These are phyloP conservation scores for Chytriomyces sp. DNA, from an alignment of 192 early-diverging fungal genomes.

Conservation along the genomic window DNA sequence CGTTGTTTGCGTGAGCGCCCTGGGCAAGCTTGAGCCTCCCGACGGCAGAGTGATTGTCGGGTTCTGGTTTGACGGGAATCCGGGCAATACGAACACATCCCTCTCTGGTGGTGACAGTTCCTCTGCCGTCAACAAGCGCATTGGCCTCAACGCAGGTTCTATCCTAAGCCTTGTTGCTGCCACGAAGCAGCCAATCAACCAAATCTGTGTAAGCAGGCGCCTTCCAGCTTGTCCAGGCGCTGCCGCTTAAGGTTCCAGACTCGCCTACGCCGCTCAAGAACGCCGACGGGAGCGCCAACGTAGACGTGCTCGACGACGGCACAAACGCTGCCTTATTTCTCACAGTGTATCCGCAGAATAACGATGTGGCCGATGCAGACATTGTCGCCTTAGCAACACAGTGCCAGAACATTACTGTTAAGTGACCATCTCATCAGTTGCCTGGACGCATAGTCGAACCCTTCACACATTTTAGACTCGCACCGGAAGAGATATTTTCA, in stretches of 20 bases:
- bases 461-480: neutral
- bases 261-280: neutral
- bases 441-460: neutral
- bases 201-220: neutral
- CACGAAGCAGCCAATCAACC: neutral
- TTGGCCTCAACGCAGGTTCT: constrained; percentile 6
- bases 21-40: constrained; percentile 7
- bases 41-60: constrained; percentile 23
- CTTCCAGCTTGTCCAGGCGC: constrained; percentile 8
- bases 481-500: constrained; percentile 19
- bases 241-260: neutral
- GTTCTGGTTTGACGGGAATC: constrained; percentile 20
- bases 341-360: constrained; percentile 22
- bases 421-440: no score
- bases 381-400: constrained; percentile 14
- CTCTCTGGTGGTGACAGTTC: neutral
- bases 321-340: constrained; percentile 31
- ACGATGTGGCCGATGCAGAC: neutral
- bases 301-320: constrained; percentile 13
- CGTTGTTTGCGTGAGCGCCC: neutral
- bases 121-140: constrained; percentile 6
- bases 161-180: neutral
- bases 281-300: constrained; percentile 7
- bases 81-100: no score
- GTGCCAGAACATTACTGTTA: constrained; percentile 13